These are phyloP conservation scores for Tricholoma terreum DNA, from an alignment of 768 basidiomycete species.

Conservation along the genomic window DNA sequence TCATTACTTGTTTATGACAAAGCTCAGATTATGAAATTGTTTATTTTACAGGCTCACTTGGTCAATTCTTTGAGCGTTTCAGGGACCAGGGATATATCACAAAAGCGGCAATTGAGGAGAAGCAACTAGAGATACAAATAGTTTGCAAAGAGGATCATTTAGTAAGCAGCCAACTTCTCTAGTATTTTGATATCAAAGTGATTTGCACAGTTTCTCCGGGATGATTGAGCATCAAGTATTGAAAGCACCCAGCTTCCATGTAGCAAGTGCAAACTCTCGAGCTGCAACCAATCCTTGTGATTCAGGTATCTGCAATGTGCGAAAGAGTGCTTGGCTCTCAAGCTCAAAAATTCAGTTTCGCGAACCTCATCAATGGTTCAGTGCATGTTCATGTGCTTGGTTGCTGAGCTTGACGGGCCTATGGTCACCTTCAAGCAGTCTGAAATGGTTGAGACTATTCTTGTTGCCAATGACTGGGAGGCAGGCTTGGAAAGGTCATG, in stretches of 20 bases:
- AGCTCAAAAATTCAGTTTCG: not conserved
- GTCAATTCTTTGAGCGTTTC: constrained; percentile 2
- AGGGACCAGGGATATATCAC: not conserved
- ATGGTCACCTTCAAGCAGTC: not conserved
- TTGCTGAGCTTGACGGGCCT: not conserved
- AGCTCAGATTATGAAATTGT: too few species aligned
- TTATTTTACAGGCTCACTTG: too few species aligned
- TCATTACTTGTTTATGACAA: too few species aligned
- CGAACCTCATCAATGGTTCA: not conserved
- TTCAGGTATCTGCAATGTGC: not conserved
- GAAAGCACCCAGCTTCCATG: too few species aligned
- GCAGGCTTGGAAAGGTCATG: not conserved
- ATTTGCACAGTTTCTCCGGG: not conserved
- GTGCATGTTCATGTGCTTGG: not conserved
- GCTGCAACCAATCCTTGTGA: not conserved
- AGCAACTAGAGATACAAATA: constrained; percentile 3
- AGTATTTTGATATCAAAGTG: not conserved
- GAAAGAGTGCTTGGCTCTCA: constrained; percentile 1
- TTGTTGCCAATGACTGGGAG: not conserved
- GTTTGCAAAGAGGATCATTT: constrained; percentile 2
- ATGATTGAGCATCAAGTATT: too few species aligned
- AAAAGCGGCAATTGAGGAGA: not conserved
- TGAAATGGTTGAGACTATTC: not conserved
- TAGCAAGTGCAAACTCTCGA: constrained; percentile 2
- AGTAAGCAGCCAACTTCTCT: not conserved